These are phyloP conservation scores for Claviceps monticola DNA, from an alignment of 2,329 filamentous ascomycete genomes.

Conservation along the genomic window DNA sequence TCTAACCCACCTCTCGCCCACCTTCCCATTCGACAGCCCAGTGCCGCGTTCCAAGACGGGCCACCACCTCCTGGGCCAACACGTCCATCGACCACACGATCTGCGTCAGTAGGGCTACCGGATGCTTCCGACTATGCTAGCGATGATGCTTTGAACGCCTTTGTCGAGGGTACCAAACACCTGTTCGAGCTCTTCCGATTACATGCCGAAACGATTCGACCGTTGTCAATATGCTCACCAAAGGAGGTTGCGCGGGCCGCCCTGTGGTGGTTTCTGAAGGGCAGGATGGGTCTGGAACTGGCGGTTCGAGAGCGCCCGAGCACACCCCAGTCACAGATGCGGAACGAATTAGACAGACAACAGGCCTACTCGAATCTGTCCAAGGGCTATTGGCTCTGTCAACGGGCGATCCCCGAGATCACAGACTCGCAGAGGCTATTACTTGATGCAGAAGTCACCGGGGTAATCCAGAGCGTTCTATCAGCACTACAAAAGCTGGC, in stretches of 20 bases:
- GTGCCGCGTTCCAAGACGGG: constrained; percentile 14
- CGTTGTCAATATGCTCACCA: constrained; percentile 47
- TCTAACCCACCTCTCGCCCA: constrained; percentile 7
- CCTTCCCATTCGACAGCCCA: constrained; percentile 12
- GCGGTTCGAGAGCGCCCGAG: constrained; percentile 51
- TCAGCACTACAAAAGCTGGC: constrained; percentile 60
- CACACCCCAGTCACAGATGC: constrained; percentile 35
- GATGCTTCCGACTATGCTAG: constrained; percentile 32
- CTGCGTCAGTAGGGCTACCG: constrained; percentile 25
- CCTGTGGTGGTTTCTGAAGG: constrained; percentile 83
- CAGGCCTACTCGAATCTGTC: constrained; percentile 78
- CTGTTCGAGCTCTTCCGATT: constrained; percentile 63
- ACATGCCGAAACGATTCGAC: constrained; percentile 60
- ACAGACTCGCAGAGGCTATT: constrained; percentile 27
- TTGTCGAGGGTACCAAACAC: constrained; percentile 56
- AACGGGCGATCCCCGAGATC: constrained; percentile 38
- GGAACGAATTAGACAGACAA: constrained; percentile 43
- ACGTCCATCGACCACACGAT: constrained; percentile 15
- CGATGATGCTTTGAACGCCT: constrained; percentile 55
- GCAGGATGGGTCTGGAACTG: constrained; percentile 60
- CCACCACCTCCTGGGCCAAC: constrained; percentile 3
- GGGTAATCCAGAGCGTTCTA: constrained; percentile 40
- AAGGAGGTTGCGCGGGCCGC: constrained; percentile 58
- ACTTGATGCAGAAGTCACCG: constrained; percentile 33
- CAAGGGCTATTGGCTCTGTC: constrained; percentile 72